phyloP scores from a whole-genome alignment of 805 yeast species.

The Candida yuanshanica region DNA sequence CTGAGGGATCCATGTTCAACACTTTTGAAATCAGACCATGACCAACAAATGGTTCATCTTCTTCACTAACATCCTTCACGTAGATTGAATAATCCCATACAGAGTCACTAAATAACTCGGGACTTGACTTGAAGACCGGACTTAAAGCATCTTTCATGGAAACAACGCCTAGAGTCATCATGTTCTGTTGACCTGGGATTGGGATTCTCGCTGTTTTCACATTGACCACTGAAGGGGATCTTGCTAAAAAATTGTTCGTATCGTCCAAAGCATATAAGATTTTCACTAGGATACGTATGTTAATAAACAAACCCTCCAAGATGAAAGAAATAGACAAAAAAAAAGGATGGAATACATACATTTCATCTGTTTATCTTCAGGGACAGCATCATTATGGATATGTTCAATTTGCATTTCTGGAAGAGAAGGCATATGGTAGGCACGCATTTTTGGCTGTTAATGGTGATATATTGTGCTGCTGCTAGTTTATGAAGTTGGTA shows the following conservation, averaged over 20 bases:
- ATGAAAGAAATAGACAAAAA: background rate
- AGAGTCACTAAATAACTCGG: slow-evolving; percentile 34
- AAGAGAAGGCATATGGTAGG: slow-evolving; percentile 26
- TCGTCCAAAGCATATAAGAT: slow-evolving; percentile 38
- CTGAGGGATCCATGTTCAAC: slow-evolving; percentile 19
- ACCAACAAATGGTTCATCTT: slow-evolving; percentile 47
- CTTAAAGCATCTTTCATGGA: slow-evolving; percentile 42
- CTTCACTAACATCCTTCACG: slow-evolving; percentile 43
- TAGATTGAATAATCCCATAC: slow-evolving; percentile 41
- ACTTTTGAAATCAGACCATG: slow-evolving; percentile 36
- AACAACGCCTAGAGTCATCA: slow-evolving; percentile 38
- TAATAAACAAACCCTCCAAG: background rate
- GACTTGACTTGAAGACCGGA: slow-evolving; percentile 39
- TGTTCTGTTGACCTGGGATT: slow-evolving; percentile 35
- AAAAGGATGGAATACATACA: slow-evolving; percentile 9
- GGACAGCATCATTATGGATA: slow-evolving; percentile 3
- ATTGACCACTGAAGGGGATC: slow-evolving; percentile 29
- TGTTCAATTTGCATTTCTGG: slow-evolving; percentile 24
- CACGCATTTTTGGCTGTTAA: slow-evolving; percentile 17
- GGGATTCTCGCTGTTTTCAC: slow-evolving; percentile 41
- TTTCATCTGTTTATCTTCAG: slow-evolving; percentile 20
- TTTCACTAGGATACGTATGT: slow-evolving; percentile 22
- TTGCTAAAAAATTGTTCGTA: slow-evolving; percentile 36
- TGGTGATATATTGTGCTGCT: background rate
- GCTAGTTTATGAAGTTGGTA: background rate